phyloP scores from a whole-genome alignment of 305 asterid species.

The Salvia sclarea region DNA sequence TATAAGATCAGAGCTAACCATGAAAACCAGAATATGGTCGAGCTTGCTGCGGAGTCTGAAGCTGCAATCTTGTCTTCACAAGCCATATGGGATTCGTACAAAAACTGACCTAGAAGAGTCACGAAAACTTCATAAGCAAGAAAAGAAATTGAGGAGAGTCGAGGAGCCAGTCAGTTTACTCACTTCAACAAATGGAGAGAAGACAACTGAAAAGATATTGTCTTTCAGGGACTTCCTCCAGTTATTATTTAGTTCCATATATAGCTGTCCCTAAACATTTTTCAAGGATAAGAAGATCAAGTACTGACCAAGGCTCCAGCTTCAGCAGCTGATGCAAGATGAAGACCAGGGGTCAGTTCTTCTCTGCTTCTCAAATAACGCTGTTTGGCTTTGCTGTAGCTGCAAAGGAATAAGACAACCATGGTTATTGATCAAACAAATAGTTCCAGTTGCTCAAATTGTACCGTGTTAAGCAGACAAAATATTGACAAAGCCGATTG shows the following conservation, averaged over 20 bases:
- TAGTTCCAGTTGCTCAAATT: conserved; percentile 2
- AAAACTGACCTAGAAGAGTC: conserved; percentile 57
- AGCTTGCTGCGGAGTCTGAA: conserved; percentile 76
- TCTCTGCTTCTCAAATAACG: conserved; percentile 71
- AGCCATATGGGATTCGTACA: conserved; percentile 98
- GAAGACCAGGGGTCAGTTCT: conserved; percentile 77
- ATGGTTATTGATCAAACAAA: conserved; percentile 29
- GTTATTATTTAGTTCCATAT: background rate
- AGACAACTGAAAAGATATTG: background rate
- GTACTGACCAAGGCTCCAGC: conserved; percentile 90
- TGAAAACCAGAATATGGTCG: conserved; percentile 88
- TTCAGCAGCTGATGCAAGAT: conserved; percentile 97
- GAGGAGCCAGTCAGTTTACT: background rate
- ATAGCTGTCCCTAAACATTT: background rate
- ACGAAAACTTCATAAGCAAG: conserved; percentile 28
- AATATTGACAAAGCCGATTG: conserved; percentile 25
- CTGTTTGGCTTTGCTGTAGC: conserved; percentile 91
- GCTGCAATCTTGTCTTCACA: conserved; percentile 97
- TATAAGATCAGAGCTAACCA: conserved; percentile 52
- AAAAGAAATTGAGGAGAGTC: background rate
- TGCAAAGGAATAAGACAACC: conserved; percentile 34
- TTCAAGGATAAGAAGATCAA: conserved; percentile 32
- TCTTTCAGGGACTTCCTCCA: background rate
- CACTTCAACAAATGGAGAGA: background rate
- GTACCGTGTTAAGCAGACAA: conserved; percentile 5